Conservation (phyloP, 2,329 filamentous ascomycete species). For the Colletotrichum liriopes region DNA sequence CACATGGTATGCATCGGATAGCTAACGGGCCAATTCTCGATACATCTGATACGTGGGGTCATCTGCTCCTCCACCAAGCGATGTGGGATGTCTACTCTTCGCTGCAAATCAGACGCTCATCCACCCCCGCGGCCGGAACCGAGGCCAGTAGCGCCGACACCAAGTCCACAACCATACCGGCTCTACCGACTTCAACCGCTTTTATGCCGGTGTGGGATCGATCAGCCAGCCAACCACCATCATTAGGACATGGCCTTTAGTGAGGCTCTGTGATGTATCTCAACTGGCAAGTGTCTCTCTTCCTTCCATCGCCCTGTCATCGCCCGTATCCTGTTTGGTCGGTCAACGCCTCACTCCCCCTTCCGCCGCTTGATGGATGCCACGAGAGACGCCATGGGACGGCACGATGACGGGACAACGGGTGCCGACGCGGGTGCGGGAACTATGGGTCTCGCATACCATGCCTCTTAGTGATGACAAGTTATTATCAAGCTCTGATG, state of each 20-base stretch:
- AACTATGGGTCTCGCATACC: background rate
- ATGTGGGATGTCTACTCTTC: background rate
- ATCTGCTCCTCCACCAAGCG: background rate
- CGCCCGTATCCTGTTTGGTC: too few species aligned
- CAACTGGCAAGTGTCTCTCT: background rate
- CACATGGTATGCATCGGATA: background rate
- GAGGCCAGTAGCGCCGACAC: background rate
- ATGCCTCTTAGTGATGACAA: background rate
- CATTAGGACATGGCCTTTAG: too few species aligned
- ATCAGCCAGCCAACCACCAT: background rate
- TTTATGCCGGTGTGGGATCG: background rate
- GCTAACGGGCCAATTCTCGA: background rate
- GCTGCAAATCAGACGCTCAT: background rate
- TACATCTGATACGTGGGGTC: background rate
- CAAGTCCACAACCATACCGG: background rate
- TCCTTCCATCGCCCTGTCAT: background rate
- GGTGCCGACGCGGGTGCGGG: constrained; percentile 4
- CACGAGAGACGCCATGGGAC: constrained; percentile 12
- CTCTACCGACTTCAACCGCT: background rate
- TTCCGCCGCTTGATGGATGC: background rate
- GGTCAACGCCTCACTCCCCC: background rate
- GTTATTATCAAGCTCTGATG: background rate
- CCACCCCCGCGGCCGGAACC: background rate
- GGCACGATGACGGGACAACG: constrained; percentile 17
- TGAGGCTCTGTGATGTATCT: background rate